These are phyloP conservation scores for Suhomyces bolitotheri DNA, from an alignment of 1,139 yeast species.

Conservation along the genomic window DNA sequence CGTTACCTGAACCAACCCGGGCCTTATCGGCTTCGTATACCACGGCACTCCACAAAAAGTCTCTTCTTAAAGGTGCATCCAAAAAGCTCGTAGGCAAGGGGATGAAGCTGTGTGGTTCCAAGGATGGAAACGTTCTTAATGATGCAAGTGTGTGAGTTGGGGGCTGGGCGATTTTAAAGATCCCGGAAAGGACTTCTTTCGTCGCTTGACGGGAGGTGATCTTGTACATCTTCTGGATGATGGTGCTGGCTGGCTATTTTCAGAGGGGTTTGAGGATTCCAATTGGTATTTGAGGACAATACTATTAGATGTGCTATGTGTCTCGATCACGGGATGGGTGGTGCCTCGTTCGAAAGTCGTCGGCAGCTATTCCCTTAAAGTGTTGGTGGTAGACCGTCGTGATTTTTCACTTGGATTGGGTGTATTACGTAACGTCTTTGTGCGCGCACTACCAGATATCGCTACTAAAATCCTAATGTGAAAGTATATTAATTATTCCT, in stretches of 20 bases:
- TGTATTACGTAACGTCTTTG: no score
- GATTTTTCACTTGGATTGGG: slow-evolving; percentile 1
- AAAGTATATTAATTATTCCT: no score
- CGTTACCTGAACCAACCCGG: slow-evolving; percentile 87
- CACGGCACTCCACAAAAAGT: slow-evolving; percentile 90
- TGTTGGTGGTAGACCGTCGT: background rate
- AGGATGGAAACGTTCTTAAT: slow-evolving; percentile 79
- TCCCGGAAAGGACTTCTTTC: slow-evolving; percentile 24
- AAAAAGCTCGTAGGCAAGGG: slow-evolving; percentile 74
- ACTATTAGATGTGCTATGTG: background rate
- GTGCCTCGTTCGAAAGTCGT: no score
- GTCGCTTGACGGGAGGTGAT: slow-evolving; percentile 35
- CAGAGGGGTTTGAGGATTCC: background rate
- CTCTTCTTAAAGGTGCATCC: slow-evolving; percentile 80
- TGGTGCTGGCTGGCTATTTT: background rate
- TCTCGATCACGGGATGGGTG: background rate
- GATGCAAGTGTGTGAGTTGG: slow-evolving; percentile 81
- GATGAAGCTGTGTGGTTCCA: slow-evolving; percentile 76
- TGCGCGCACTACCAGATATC: no score
- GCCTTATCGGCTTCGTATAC: slow-evolving; percentile 87
- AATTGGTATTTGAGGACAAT: slow-evolving; percentile 1
- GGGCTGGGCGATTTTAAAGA: slow-evolving; percentile 44
- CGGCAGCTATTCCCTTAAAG: no score
- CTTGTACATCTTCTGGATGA: slow-evolving; percentile 30
- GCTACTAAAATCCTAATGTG: no score